Conservation (phyloP, 345 rosid genomes). For the Eucalyptus regnans region DNA sequence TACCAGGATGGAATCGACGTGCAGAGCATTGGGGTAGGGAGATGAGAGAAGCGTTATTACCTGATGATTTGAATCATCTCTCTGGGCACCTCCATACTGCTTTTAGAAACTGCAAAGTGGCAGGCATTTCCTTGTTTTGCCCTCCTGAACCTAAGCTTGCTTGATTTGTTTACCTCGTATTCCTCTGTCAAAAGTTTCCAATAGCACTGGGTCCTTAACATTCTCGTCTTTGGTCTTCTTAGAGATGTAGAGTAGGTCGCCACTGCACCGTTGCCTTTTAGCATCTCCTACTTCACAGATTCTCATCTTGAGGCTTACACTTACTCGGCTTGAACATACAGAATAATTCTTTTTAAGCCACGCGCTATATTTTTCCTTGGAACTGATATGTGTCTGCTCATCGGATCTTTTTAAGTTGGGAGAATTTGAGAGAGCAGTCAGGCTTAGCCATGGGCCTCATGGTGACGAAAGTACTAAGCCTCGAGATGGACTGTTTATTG, state of each 20-base stretch:
- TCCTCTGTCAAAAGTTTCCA: no score
- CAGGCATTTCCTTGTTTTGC: conserved; percentile 29
- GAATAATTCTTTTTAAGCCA: background rate
- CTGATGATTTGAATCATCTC: conserved; percentile 28
- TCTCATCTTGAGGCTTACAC: background rate
- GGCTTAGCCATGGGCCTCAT: conserved; percentile 39
- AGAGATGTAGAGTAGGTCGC: no score
- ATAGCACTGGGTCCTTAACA: no score
- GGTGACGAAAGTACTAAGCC: conserved; percentile 32
- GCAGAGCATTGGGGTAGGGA: conserved; percentile 53
- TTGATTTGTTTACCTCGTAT: background rate
- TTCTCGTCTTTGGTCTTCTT: no score
- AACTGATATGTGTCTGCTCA: background rate
- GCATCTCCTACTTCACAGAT: background rate
- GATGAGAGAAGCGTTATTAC: conserved; percentile 21
- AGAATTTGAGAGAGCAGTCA: conserved; percentile 71
- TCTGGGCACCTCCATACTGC: conserved; percentile 63
- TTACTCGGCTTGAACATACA: background rate
- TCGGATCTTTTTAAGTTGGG: conserved; percentile 25
- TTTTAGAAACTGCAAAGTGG: conserved; percentile 78
- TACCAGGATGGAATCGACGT: conserved; percentile 78
- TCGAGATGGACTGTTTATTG: conserved; percentile 57
- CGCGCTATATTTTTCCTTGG: background rate
- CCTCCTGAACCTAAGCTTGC: background rate
- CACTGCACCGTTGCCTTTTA: background rate